Percentiles rank a stretch among this genome's conserved stretches.
Conservation (phyloP, 352 stramenopile genomes). For the Globisporangium polare region DNA sequence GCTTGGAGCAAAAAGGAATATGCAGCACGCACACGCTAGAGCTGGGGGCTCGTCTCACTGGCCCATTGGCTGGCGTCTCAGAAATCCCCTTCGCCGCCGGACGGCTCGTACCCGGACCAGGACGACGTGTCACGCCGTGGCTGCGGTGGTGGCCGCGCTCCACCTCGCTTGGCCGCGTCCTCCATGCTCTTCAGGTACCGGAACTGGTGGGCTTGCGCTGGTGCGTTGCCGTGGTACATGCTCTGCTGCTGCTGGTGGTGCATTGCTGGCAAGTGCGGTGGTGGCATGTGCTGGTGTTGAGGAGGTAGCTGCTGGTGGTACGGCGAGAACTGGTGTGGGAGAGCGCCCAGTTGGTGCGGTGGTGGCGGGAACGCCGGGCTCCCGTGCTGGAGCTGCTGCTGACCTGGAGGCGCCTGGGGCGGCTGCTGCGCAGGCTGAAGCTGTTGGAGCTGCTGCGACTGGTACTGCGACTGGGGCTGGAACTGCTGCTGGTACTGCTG, state of each 20-base stretch:
- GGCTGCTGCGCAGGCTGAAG: conserved; percentile 12
- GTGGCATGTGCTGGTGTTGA: conserved; percentile 13
- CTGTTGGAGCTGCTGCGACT: conserved; percentile 17
- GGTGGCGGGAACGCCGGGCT: conserved; percentile 14
- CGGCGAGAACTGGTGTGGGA: conserved; percentile 14
- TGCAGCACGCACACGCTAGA: not conserved
- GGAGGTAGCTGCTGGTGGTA: conserved; percentile 19
- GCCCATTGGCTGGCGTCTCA: conserved; percentile 8
- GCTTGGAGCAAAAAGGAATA: conserved; percentile 8
- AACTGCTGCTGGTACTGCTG: conserved; percentile 69
- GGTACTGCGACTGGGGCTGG: conserved; percentile 28
- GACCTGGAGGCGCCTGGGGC: conserved; percentile 10
- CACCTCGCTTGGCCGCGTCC: conserved; percentile 28
- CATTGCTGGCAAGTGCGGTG: conserved; percentile 19
- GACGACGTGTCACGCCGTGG: conserved; percentile 50
- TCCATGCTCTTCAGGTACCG: conserved; percentile 74
- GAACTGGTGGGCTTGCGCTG: conserved; percentile 35
- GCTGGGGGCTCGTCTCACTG: not conserved
- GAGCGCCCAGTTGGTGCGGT: conserved; percentile 9
- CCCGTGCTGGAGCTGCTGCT: conserved; percentile 16
- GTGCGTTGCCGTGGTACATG: conserved; percentile 28
- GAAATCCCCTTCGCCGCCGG: conserved; percentile 19
- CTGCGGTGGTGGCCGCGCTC: conserved; percentile 17
- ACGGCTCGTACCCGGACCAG: conserved; percentile 52
- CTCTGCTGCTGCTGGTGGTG: conserved; percentile 24